Conservation (phyloP, 2,329 filamentous ascomycete species). For the Fusarium cyanostomum region DNA sequence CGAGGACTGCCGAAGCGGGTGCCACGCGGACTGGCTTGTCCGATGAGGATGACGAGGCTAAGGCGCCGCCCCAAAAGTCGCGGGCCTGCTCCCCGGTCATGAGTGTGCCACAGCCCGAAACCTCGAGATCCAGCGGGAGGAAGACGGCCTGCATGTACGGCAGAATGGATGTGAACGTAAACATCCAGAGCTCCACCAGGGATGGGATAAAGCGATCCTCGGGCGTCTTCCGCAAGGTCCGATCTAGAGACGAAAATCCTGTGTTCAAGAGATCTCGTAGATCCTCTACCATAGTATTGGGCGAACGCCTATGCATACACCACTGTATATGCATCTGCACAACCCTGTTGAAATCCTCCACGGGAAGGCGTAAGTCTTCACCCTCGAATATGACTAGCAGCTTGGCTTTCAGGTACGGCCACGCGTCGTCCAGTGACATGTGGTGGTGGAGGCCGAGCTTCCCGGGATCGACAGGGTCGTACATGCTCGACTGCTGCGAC, state of each 20-base stretch:
- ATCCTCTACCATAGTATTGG: slow-evolving; percentile 78
- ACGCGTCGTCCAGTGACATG: slow-evolving; percentile 80
- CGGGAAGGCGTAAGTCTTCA: slow-evolving; percentile 79
- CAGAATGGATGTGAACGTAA: slow-evolving; percentile 88
- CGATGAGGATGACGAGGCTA: slow-evolving; percentile 50
- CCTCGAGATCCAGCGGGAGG: slow-evolving; percentile 90
- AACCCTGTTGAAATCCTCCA: slow-evolving; percentile 84
- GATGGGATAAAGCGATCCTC: slow-evolving; percentile 91
- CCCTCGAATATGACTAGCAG: slow-evolving; percentile 82
- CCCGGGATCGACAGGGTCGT: slow-evolving; percentile 63
- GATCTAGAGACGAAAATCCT: slow-evolving; percentile 87
- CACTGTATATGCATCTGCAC: slow-evolving; percentile 82
- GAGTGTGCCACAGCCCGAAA: slow-evolving; percentile 82
- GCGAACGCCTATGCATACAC: slow-evolving; percentile 77
- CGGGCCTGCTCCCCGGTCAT: slow-evolving; percentile 81
- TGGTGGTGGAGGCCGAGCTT: slow-evolving; percentile 71
- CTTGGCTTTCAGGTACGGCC: slow-evolving; percentile 81
- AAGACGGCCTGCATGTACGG: slow-evolving; percentile 97
- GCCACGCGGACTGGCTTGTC: slow-evolving; percentile 54
- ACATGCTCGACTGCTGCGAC: slow-evolving; percentile 55
- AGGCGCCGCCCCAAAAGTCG: slow-evolving; percentile 87
- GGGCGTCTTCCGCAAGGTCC: slow-evolving; percentile 78
- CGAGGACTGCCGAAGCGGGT: slow-evolving; percentile 68
- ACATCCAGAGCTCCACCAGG: slow-evolving; percentile 92
- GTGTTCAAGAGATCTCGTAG: slow-evolving; percentile 78